phyloP scores from a whole-genome alignment of 75 land plant species.

The Larix kaempferi region DNA sequence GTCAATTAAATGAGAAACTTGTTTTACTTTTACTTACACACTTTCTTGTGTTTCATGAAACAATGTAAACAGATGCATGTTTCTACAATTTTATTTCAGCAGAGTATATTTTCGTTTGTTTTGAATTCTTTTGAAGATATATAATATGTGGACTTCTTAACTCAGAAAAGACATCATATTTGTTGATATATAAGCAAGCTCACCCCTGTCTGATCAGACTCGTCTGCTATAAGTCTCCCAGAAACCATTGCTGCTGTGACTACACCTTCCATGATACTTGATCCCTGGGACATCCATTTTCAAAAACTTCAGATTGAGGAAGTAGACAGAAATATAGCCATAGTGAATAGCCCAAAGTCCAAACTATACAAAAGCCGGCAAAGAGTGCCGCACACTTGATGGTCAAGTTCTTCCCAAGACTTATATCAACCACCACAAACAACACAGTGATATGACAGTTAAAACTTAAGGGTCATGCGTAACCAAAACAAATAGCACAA shows the following conservation, averaged over 20 bases:
- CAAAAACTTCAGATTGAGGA: neutral
- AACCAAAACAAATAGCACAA: neutral
- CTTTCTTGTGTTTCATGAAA: neutral
- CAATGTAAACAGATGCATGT: neutral
- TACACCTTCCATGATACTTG: conserved; percentile 59
- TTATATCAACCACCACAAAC: neutral
- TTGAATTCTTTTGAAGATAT: neutral
- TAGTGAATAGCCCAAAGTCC: neutral
- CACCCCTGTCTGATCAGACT: conserved; percentile 57
- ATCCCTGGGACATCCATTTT: conserved; percentile 23
- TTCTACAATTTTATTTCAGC: neutral
- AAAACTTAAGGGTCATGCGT: neutral
- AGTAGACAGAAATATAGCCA: neutral
- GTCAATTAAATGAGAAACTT: no score
- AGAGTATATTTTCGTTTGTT: neutral
- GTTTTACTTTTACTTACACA: neutral
- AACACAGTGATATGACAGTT: neutral
- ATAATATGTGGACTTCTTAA: neutral
- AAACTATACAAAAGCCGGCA: conserved; percentile 6
- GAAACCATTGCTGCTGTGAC: conserved; percentile 69
- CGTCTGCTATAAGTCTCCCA: conserved; percentile 81
- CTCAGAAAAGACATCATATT: neutral
- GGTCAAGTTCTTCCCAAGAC: neutral
- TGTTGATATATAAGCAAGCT: neutral
- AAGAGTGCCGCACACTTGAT: neutral